Conservation (phyloP, 1,284 basidiomycete genomes). For the Leccinum griseonigrum region DNA sequence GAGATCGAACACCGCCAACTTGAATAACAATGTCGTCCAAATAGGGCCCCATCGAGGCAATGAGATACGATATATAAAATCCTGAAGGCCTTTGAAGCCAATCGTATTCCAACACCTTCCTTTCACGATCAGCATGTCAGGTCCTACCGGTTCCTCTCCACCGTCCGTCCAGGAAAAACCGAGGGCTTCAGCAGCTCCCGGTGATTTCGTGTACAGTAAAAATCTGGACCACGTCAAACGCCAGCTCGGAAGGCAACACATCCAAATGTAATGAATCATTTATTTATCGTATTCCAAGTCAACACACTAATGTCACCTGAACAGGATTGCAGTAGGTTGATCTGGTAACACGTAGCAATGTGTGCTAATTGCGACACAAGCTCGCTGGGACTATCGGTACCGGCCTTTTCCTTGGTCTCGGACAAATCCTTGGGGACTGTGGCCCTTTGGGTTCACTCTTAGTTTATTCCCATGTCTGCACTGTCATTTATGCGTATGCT, state of each 20-base stretch:
- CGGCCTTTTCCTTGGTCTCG: constrained; percentile 81
- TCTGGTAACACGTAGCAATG: neutral
- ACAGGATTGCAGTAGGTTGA: constrained; percentile 56
- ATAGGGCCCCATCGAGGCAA: neutral
- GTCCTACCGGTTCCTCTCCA: neutral
- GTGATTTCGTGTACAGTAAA: constrained; percentile 17
- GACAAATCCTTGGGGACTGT: constrained; percentile 56
- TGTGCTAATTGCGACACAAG: constrained; percentile 33
- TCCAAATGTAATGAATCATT: constrained; percentile 25
- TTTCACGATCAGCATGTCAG: neutral
- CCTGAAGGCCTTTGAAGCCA: neutral
- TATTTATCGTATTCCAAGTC: neutral
- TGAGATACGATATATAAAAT: neutral
- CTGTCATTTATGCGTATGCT: constrained; percentile 59
- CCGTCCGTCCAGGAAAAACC: neutral
- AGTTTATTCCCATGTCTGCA: constrained; percentile 58
- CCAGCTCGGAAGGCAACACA: constrained; percentile 22
- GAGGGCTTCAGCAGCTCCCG: neutral
- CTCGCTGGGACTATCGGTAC: constrained; percentile 76
- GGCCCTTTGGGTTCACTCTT: constrained; percentile 64
- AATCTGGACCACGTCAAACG: constrained; percentile 26
- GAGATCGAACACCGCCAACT: neutral
- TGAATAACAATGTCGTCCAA: neutral
- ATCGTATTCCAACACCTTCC: neutral
- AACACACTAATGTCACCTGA: constrained; percentile 2